Conservation (phyloP, 495 filamentous ascomycete genomes). For the Neurospora sp. region DNA sequence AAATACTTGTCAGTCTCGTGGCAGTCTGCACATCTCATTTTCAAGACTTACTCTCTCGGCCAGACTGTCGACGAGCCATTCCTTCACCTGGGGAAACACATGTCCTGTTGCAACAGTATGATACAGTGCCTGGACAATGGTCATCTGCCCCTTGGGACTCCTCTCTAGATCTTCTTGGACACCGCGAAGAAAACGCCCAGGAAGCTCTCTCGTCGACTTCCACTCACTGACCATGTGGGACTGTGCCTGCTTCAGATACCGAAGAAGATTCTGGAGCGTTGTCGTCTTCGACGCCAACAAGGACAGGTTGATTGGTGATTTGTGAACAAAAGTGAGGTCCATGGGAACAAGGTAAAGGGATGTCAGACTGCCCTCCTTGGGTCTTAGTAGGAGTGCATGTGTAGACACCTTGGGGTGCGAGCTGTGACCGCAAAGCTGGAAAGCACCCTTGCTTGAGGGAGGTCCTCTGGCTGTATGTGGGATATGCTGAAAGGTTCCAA, state of each 20-base stretch:
- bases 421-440: slow-evolving; percentile 48
- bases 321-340: slow-evolving; percentile 70
- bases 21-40: neutral
- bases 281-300: slow-evolving; percentile 78
- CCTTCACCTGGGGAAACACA: slow-evolving; percentile 62
- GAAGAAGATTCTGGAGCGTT: slow-evolving; percentile 71
- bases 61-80: slow-evolving; percentile 84
- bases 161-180: slow-evolving; percentile 54
- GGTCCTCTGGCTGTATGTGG: neutral
- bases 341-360: slow-evolving; percentile 59
- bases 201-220: slow-evolving; percentile 73
- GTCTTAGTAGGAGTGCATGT: slow-evolving; percentile 57
- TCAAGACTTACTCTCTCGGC: slow-evolving; percentile 58
- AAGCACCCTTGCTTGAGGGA: neutral
- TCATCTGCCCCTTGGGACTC: slow-evolving; percentile 25
- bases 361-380: slow-evolving; percentile 14
- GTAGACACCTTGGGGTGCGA: slow-evolving; percentile 67
- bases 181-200: slow-evolving; percentile 61
- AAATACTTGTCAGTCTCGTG: neutral
- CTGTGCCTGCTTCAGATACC: slow-evolving; percentile 71
- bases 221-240: slow-evolving; percentile 66
- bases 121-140: slow-evolving; percentile 66
- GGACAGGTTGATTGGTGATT: slow-evolving; percentile 69
- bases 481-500: slow-evolving; percentile 52
- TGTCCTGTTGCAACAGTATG: slow-evolving; percentile 80